Evolutionary conservation across 192 early-diverging fungal genomes (phyloP), one percentile per base, ranked within the genome.

Genomic region (Coemansia sp.): DNA sequence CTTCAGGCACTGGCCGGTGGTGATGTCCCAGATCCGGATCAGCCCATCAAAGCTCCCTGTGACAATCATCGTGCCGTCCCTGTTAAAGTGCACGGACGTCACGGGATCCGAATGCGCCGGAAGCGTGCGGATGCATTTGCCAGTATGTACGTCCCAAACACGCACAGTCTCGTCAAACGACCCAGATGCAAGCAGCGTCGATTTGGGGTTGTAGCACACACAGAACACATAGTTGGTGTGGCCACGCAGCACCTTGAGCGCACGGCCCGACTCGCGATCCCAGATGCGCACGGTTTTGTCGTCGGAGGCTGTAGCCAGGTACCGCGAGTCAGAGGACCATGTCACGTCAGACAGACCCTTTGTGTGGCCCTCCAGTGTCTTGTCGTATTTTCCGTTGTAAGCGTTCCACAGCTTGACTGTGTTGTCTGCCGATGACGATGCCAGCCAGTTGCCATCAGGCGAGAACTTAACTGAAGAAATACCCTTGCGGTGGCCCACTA

Each of bases 11-110:
- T 97, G 93, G 37, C 97, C 96, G n/a, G 95, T 93, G 39, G 90
- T 87, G 29, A 93, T 93, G 75, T 99, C 97, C 97, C 97, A 99
- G 61, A 99, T 97, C 25, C 97, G 94, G 58, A 99, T 95, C 45
- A 97, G 75, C 16, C 97, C 97, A 74, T 99, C 97, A 68, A 93
- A 91, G 66, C 93, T 92, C 53, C 91, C 92, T 6, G 93, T 94
- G 3, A 95, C 96, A 59, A 99, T 95, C 84, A 96, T 89, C 2
- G 93, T 93, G 13, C 97, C 97, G 68, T 99, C 97, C 53, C 95
- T 84, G 75, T 96, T 98, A 70, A 99, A 99, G 66, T 94, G 94
- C 18, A 96, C 93, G 2, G 94, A 90, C 43, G 92, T 87, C 23
- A 99, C 96, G 4, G 95, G 96, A 63, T 98, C 95, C 34, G 93